phyloP scores from a whole-genome alignment of 495 filamentous ascomycete species.

The Darksidea phi region DNA sequence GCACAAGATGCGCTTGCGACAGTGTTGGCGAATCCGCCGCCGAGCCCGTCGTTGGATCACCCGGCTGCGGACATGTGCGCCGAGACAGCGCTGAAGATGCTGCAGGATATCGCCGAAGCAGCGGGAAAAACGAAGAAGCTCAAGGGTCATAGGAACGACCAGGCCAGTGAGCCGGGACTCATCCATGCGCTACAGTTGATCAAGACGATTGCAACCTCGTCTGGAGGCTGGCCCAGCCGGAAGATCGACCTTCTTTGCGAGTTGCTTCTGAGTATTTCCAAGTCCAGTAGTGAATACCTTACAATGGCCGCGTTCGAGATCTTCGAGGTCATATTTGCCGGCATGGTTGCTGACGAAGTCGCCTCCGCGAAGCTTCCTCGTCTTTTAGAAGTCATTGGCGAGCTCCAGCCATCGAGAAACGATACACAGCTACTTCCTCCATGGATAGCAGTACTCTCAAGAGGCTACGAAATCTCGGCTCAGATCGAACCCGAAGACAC shows the following conservation, averaged over 20 bases:
- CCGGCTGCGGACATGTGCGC: slow-evolving; percentile 95
- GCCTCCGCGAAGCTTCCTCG: slow-evolving; percentile 85
- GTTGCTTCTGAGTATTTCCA: slow-evolving; percentile 79
- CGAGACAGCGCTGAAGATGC: slow-evolving; percentile 74
- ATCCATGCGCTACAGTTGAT: slow-evolving; percentile 90
- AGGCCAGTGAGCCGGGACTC: slow-evolving; percentile 71
- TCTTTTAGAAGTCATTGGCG: slow-evolving; percentile 80
- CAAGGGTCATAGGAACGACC: slow-evolving; percentile 46
- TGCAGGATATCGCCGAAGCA: slow-evolving; percentile 66
- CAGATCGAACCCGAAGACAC: slow-evolving; percentile 83
- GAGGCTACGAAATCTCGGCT: slow-evolving; percentile 89
- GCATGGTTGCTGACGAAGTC: slow-evolving; percentile 74
- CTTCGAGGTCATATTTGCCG: slow-evolving; percentile 91
- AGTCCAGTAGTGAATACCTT: slow-evolving; percentile 86
- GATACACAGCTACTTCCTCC: slow-evolving; percentile 91
- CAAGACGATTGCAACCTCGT: slow-evolving; percentile 79
- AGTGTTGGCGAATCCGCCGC: slow-evolving; percentile 77
- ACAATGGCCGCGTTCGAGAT: slow-evolving; percentile 94
- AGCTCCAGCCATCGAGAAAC: slow-evolving; percentile 82
- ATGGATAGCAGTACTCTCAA: slow-evolving; percentile 91
- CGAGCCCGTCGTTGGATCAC: slow-evolving; percentile 87
- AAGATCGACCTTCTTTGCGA: slow-evolving; percentile 92
- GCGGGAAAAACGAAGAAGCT: slow-evolving; percentile 68
- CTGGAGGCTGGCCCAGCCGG: slow-evolving; percentile 94
- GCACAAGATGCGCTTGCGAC: slow-evolving; percentile 86